Conservation (phyloP, 805 yeast genomes). For the Ogataea glucozyma region DNA sequence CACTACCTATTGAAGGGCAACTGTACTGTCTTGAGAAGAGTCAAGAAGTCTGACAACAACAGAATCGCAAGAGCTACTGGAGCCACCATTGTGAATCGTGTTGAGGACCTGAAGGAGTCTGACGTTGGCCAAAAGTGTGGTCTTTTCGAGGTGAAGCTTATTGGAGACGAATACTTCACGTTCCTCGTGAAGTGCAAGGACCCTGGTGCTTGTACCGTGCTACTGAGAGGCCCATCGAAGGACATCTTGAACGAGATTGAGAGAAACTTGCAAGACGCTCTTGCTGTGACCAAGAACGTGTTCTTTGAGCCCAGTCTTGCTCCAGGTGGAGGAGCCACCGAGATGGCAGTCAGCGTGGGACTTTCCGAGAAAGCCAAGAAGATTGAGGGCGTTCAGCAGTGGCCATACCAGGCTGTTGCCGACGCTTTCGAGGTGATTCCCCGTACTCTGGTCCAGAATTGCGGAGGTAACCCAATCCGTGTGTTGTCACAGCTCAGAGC, state of each 20-base stretch:
- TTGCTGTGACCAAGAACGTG: constrained; percentile 96
- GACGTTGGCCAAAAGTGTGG: constrained; percentile 92
- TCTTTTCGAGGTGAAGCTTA: constrained; percentile 85
- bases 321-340: constrained; percentile 99
- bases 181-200: constrained; percentile 75
- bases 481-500: constrained; percentile 89
- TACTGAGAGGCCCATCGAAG: constrained; percentile 95
- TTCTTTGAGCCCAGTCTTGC: constrained; percentile 90
- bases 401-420: constrained; percentile 99
- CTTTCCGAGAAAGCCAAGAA: constrained; percentile 88
- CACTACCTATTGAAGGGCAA: constrained; percentile 93
- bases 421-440: constrained; percentile 99
- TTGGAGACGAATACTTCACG: constrained; percentile 97
- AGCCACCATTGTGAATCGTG: constrained; percentile 93
- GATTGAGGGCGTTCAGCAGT: constrained; percentile 92
- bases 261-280: constrained; percentile 95
- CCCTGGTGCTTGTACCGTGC: constrained; percentile 91
- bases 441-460: constrained; percentile 93
- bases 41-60: constrained; percentile 92
- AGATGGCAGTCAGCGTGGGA: constrained; percentile 93
- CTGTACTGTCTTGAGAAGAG: constrained; percentile 89
- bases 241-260: constrained; percentile 96
- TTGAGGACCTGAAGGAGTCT: constrained; percentile 88
- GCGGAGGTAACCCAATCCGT: constrained; percentile 96
- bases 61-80: constrained; percentile 97